Conservation (phyloP, 2,329 filamentous ascomycete species). For the Alternaria consortialis region DNA sequence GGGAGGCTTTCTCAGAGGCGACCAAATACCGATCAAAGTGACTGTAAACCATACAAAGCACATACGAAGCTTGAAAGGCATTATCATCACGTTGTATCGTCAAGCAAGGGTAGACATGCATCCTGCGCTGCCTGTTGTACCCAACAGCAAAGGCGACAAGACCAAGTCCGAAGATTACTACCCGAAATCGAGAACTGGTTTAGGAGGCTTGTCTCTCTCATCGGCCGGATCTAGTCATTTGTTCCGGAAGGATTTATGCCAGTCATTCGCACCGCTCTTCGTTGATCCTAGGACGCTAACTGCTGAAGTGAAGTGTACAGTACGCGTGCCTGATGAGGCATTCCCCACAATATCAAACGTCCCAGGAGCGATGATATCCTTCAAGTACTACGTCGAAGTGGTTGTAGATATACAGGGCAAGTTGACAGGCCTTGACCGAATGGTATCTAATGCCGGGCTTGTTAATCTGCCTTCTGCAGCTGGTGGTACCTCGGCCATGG, state of each 20-base stretch:
- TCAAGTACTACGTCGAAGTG: slow-evolving; percentile 93
- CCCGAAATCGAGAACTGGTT: slow-evolving; percentile 84
- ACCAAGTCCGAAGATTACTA: slow-evolving; percentile 84
- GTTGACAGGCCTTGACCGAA: slow-evolving; percentile 76
- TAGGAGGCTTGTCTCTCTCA: slow-evolving; percentile 85
- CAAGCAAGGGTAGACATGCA: slow-evolving; percentile 89
- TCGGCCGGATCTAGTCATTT: slow-evolving; percentile 87
- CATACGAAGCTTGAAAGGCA: slow-evolving; percentile 88
- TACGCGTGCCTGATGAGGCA: slow-evolving; percentile 86
- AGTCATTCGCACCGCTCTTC: slow-evolving; percentile 87
- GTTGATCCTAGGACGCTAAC: slow-evolving; percentile 82
- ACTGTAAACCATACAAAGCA: slow-evolving; percentile 87
- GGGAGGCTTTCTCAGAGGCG: slow-evolving; percentile 85
- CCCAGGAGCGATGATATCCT: slow-evolving; percentile 92
- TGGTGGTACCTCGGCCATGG: slow-evolving; percentile 50
- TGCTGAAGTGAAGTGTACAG: slow-evolving; percentile 80
- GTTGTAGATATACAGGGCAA: slow-evolving; percentile 92
- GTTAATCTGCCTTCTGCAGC: slow-evolving; percentile 57
- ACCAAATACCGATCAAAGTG: slow-evolving; percentile 80
- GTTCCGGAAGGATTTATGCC: slow-evolving; percentile 94
- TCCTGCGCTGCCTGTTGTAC: slow-evolving; percentile 67
- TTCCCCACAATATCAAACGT: slow-evolving; percentile 93
- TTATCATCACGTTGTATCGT: slow-evolving; percentile 91
- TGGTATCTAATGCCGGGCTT: slow-evolving; percentile 64
- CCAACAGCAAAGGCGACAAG: slow-evolving; percentile 71